These are phyloP conservation scores for Leishmania turanica DNA, from an alignment of 208 protist species.

Conservation along the genomic window DNA sequence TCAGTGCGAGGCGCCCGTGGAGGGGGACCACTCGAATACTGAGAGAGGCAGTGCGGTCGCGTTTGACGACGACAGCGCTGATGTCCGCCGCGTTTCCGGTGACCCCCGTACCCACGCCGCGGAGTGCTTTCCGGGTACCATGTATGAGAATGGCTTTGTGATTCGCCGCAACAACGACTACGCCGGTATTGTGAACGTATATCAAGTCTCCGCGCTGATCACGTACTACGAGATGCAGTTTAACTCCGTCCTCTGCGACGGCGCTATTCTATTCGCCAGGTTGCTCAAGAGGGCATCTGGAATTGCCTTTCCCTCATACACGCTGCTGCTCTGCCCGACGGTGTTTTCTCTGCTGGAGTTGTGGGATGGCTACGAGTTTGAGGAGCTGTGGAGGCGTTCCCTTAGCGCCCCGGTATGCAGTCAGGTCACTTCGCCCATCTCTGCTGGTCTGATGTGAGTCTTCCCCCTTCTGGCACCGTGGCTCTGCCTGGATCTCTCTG, in stretches of 20 bases:
- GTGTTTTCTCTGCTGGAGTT: conserved; percentile 76
- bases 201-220: conserved; percentile 65
- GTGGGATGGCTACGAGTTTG: conserved; percentile 82
- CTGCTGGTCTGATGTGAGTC: conserved; percentile 18
- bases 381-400: conserved; percentile 37
- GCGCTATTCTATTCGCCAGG: conserved; percentile 59
- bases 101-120: background rate
- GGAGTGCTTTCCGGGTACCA: conserved; percentile 4
- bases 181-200: conserved; percentile 56
- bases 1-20: conserved; percentile 13
- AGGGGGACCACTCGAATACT: conserved; percentile 3
- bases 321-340: conserved; percentile 72
- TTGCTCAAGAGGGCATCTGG: conserved; percentile 46
- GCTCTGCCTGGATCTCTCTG: background rate
- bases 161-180: conserved; percentile 37
- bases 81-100: background rate
- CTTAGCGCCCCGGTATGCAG: conserved; percentile 6
- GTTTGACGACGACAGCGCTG: background rate
- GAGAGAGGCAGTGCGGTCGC: background rate
- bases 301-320: conserved; percentile 69
- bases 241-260: conserved; percentile 52
- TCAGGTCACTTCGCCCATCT: conserved; percentile 14
- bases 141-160: conserved; percentile 33
- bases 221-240: conserved; percentile 82
- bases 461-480: background rate